Base-by-base conservation (phyloP, 495 filamentous ascomycete genomes). In the Hypoxylon lienhwacheense region DNA sequence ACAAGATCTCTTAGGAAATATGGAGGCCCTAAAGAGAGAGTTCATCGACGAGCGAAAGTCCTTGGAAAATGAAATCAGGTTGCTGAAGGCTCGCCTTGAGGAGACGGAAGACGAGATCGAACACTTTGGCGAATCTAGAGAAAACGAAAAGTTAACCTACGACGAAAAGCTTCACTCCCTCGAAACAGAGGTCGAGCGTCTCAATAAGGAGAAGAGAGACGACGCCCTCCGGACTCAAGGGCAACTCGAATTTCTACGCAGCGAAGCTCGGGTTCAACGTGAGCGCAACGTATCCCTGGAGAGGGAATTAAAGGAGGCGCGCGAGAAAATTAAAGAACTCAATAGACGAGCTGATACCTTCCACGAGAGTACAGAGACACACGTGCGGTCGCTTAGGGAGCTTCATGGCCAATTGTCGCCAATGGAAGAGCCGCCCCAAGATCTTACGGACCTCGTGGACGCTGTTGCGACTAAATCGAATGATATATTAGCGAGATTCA, bases 41-140 rank as follows among this genome's bases (percentile, higher is more conserved):
- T 96, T 96, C 62, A 77, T 86, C 33, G 83, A 84, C 44, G 91
- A 97, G 67, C 83, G 92, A 17, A 87, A 83, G 60, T 85, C 81
- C 7, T 75, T 97, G 12, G 87, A 96, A 59, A 72, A 79, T 12
- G 90, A 97, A 68, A 81, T 91, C 42, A 83, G 82, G 45, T 81
- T 82, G 20, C 77, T 89, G 45, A 89, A 87, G 56, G 74, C 82
- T 19, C 87, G 84, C 40, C 76, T 89, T 0, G 95, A 98, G 20
- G 89, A 95, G 53, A 73, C 87, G 16, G 91, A 97, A 66, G 91
- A 96, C 55, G 91, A 95, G 59, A 78, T 97, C 33, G 90, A 96
- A 52, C 78, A 89, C 17, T 77, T 89, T 16, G 76, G 91, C n/a
- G 91, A 89, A 56, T 85, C 84, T 37, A 81, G 88, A 4, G 89